Percentiles rank a stretch among this genome's conserved stretches.
Conservation (phyloP, 495 filamentous ascomycete species). For the Zalerion maritima region DNA sequence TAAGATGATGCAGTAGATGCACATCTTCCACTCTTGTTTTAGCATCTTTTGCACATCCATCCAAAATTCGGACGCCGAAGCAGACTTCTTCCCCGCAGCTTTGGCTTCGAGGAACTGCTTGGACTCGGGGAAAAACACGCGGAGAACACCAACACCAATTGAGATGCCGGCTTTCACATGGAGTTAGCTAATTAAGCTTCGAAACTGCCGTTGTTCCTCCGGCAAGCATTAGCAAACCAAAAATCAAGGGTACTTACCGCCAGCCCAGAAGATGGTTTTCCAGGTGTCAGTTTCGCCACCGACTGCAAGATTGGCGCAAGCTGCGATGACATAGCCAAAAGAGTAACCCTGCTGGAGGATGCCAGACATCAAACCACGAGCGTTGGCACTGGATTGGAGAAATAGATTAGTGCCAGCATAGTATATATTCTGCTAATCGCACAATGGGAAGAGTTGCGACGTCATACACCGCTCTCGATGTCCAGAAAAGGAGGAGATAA, state of each 20-base stretch:
- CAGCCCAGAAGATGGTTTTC: constrained; percentile 49
- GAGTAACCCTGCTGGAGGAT: constrained; percentile 68
- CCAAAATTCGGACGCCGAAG: constrained; percentile 41
- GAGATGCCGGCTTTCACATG: constrained; percentile 47
- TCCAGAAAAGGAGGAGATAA: neutral
- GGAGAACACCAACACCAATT: constrained; percentile 46
- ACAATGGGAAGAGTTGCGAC: no score
- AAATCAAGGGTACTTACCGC: constrained; percentile 1
- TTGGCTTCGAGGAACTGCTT: constrained; percentile 54
- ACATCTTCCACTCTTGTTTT: constrained; percentile 53
- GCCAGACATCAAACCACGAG: constrained; percentile 62
- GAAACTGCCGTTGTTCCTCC: neutral
- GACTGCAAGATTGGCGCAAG: constrained; percentile 52
- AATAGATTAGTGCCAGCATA: neutral
- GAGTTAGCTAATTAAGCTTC: constrained; percentile 7
- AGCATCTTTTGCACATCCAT: constrained; percentile 47
- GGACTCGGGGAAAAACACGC: constrained; percentile 54
- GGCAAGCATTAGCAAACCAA: neutral
- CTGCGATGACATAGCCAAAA: constrained; percentile 59
- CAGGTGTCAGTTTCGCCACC: constrained; percentile 39
- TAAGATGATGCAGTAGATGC: constrained; percentile 52
- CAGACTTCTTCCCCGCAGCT: constrained; percentile 31
- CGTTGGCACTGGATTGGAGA: constrained; percentile 23
- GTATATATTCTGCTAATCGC: no score
- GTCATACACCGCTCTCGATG: no score